Base-by-base conservation (phyloP, 495 filamentous ascomycete species). In the Collariella sp. region DNA sequence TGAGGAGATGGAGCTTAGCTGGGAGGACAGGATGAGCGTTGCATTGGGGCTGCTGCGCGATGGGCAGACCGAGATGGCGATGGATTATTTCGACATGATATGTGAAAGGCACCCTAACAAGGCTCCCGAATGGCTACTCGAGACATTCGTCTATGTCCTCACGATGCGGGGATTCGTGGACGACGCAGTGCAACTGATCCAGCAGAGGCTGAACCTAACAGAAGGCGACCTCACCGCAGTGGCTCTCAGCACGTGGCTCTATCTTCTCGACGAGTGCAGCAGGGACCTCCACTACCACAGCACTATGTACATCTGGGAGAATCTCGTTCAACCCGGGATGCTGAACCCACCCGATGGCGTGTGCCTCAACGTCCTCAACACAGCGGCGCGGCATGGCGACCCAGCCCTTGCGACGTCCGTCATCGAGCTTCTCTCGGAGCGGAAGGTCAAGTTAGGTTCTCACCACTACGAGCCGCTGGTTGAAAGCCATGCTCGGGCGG, bases 401-500 rank as follows among this genome's bases (percentile, higher is more conserved):
- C 64, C 78, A n/a, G 61, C 70, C 0, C 72, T 96, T n/a, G 86
- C 85, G 11, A 80, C 80, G 11, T 72, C 78, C 49, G 84, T 81
- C 36, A 75, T 89, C 57, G 77, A 79, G 39, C 62, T 75, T 36
- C 74, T 85, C 16, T 77, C 77, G 0, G 65, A 75, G 4, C 74
- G 80, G 13, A 76, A 72, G 1, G 65, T 76, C 19, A 66, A 72
- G 34, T 74, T 88, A 26, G 67, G 74, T 3, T 57, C 74, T 5
- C 76, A 83, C 45, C 87, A 95, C 62, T 95, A 93, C 69, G 87
- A 91, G 65, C 74, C 79, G 26, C 75, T 96, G 15, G 63, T 90
- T 18, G 79, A 86, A 51, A 74, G 82, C 33, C 85, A 94, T 63
- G 66, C 78, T n/a, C 63, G 60, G n/a, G 65, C 68, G 5, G 75